Evolutionary conservation across 805 yeast species (phyloP), one percentile per base, ranked within the genome.

Genomic region (Pichia membranifaciens): DNA sequence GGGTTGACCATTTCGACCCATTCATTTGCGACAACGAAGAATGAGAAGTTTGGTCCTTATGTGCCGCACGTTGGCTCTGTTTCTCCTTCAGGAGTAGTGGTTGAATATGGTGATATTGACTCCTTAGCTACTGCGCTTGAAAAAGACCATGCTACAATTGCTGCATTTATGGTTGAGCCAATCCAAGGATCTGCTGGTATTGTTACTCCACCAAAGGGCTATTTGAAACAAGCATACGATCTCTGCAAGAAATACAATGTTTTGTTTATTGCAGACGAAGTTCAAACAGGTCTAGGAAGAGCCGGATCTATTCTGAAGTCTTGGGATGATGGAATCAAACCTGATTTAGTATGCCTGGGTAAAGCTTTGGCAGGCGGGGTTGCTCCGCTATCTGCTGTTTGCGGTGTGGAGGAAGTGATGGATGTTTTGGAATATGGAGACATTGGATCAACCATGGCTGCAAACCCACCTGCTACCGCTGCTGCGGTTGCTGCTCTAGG

Each of bases 151-250:
- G 47, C 28, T 5, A 45, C 38, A 18, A 55, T 60, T 38, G 61
- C 60, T 8, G 62, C 59, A 5, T 59, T 60, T 33, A 58, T 60
- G 59, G 54, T 59, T 20, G 65, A 60, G 42, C 59, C 65, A 25
- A 59, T 60, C 20, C 63, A 60, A 47, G 65, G 65, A 12, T 54
- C 60, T 8, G 62, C 62, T n/a, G 65, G 65, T 45, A 53, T 60
- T 20, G 49, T 59, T 16, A 55, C 51, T 32, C 63, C 65, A 15
- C 61, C 63, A n/a, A 43, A 32, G 9, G 59, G 54, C 4, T 60
- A 59, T 36, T 25, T 57, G 10, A 57, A 52, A 15, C 35, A 51
- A 21, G 60, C 60, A 2, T 51, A 21, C 34, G 57, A 53, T 2
- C 36, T 60, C 15, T 60, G 65, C 47, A 51, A 58, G 36, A 52